Percentiles rank a stretch among this genome's conserved stretches.
Conservation (phyloP, 306 rosid species). For the Luffa aegyptiaca region DNA sequence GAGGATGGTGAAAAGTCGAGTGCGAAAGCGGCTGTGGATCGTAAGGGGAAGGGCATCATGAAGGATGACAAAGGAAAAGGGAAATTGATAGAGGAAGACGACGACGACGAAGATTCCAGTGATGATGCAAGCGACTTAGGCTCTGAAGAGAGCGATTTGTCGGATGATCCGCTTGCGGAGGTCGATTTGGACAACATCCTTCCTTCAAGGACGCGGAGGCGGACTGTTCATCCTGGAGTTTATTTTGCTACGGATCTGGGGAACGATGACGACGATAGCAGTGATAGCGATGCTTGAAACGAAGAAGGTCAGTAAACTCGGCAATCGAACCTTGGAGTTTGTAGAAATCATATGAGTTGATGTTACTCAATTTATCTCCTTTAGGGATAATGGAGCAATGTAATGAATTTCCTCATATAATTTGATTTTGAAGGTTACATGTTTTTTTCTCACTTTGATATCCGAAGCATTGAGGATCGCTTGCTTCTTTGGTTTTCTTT, state of each 20-base stretch:
- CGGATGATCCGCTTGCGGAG: constrained; percentile 81
- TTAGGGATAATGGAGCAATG: constrained; percentile 9
- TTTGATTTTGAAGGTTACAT: constrained; percentile 4
- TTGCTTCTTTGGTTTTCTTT: background rate
- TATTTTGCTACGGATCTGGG: constrained; percentile 36
- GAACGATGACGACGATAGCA: constrained; percentile 29
- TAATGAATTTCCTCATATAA: background rate
- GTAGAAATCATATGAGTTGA: background rate
- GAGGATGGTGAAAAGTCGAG: constrained; percentile 28
- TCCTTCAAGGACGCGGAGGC: constrained; percentile 82
- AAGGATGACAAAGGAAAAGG: constrained; percentile 78
- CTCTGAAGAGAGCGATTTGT: constrained; percentile 53
- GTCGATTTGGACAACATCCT: constrained; percentile 90
- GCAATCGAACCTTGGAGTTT: background rate
- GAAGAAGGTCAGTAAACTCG: constrained; percentile 41
- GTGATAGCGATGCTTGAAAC: constrained; percentile 47
- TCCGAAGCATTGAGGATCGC: background rate
- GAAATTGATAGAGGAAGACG: constrained; percentile 51
- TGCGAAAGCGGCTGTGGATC: constrained; percentile 34
- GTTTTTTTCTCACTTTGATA: background rate
- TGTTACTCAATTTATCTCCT: background rate
- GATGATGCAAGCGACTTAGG: constrained; percentile 44
- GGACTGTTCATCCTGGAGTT: constrained; percentile 47
- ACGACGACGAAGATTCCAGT: constrained; percentile 35
- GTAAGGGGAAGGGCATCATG: constrained; percentile 64